A percentile compares a stretch with the other conserved stretches of the same genome.
These are phyloP conservation scores for Drosera capensis DNA, from an alignment of 148 eudicot species.

Conservation along the genomic window DNA sequence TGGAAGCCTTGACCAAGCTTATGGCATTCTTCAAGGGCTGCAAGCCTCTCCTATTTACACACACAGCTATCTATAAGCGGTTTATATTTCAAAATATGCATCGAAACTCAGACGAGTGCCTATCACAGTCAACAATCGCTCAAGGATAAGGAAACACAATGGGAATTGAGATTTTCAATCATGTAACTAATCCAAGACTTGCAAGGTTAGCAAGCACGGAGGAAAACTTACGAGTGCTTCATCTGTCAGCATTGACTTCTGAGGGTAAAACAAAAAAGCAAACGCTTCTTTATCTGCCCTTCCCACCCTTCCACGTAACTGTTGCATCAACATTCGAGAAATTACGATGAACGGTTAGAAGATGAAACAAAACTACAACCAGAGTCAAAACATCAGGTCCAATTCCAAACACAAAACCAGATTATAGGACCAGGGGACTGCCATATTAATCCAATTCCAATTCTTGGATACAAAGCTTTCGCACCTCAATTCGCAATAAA, in stretches of 20 bases:
- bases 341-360: no score
- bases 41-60: constrained; percentile 60
- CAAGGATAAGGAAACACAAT: neutral
- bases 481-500: no score
- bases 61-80: no score
- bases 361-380: no score
- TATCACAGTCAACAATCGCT: neutral
- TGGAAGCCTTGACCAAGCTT: constrained; percentile 98
- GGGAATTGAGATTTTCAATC: no score
- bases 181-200: neutral
- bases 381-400: no score
- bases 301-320: constrained; percentile 97
- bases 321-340: constrained; percentile 5
- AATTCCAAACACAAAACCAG: no score
- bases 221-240: constrained; percentile 56
- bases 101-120: neutral
- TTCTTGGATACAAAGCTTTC: no score
- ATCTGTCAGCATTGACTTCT: constrained; percentile 75
- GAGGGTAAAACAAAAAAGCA: constrained; percentile 78
- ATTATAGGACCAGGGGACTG: no score
- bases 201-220: neutral
- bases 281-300: constrained; percentile 97
- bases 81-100: neutral
- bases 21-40: constrained; percentile 87
- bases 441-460: no score